Evolutionary conservation across 257 asterid genomes (phyloP).

Genomic region (Paulownia fortunei): DNA sequence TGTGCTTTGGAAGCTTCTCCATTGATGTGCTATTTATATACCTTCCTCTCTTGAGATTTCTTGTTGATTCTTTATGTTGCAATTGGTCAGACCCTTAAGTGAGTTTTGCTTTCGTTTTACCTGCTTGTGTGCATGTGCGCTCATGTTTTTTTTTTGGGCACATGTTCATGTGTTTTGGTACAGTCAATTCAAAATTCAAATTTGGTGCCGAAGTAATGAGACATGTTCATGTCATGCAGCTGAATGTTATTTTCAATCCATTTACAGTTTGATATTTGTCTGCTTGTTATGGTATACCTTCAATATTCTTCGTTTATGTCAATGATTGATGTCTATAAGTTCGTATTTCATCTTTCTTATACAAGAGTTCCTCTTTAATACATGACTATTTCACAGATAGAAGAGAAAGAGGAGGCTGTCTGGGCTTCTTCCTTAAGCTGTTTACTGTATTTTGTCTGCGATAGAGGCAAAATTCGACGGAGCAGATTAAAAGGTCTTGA

Average conservation of each 20-base stretch:
- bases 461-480: slow-evolving; percentile 95
- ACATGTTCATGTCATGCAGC: neutral
- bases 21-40: neutral
- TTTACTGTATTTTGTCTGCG: slow-evolving; percentile 88
- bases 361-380: slow-evolving; percentile 28
- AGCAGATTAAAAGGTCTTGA: slow-evolving; percentile 93
- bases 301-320: neutral
- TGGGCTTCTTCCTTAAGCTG: slow-evolving; percentile 99
- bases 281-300: slow-evolving; percentile 13
- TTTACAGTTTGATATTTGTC: neutral
- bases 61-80: slow-evolving; percentile 1
- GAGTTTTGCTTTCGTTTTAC: neutral
- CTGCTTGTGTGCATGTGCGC: neutral
- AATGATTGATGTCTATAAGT: slow-evolving; percentile 8
- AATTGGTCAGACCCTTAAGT: neutral
- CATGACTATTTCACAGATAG: slow-evolving; percentile 58
- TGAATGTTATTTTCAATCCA: slow-evolving; percentile 16
- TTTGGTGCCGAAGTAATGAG: neutral
- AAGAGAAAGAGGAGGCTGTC: slow-evolving; percentile 89
- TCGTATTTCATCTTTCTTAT: slow-evolving; percentile 16
- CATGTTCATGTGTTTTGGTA: neutral
- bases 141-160: too few relatives aligned
- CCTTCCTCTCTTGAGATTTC: neutral
- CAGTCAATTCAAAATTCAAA: neutral
- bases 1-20: neutral